Percentiles rank a stretch among this genome's conserved stretches.
Conservation (phyloP, 306 rosid species). For the Sechiopsis laciniata region DNA sequence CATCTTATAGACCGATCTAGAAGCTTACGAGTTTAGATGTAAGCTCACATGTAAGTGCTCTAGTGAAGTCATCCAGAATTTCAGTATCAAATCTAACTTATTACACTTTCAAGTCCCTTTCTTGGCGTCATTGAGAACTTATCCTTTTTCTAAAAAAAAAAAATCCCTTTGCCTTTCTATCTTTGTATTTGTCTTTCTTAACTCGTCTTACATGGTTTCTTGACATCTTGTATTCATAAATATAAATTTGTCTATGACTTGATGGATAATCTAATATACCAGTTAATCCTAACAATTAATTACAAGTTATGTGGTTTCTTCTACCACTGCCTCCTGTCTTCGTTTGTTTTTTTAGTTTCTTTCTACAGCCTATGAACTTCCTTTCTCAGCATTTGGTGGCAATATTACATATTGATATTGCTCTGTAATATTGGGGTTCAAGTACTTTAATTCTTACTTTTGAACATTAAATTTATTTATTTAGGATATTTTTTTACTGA, state of each 20-base stretch:
- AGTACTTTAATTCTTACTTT: slow-evolving; percentile 29
- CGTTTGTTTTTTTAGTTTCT: not conserved
- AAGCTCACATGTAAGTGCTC: slow-evolving; percentile 10
- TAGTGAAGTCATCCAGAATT: not conserved
- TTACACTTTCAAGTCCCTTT: not conserved
- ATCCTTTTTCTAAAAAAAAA: no score
- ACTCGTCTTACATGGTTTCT: not conserved
- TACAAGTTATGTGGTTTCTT: not conserved
- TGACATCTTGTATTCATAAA: not conserved
- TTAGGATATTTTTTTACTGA: slow-evolving; percentile 48
- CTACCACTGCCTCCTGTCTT: not conserved
- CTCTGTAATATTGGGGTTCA: slow-evolving; percentile 18
- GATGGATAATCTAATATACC: not conserved
- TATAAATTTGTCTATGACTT: not conserved
- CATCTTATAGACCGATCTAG: not conserved
- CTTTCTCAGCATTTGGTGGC: slow-evolving; percentile 6
- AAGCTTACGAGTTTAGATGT: not conserved
- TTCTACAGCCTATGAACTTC: slow-evolving; percentile 27
- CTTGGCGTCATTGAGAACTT: not conserved
- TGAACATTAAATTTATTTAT: slow-evolving; percentile 31
- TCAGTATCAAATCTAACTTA: not conserved
- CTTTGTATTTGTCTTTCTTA: not conserved
- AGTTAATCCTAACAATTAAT: not conserved
- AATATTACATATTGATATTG: slow-evolving; percentile 10
- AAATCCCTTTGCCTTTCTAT: not conserved